Evolutionary conservation across 345 rosid species (phyloP).

Genomic region (Ailanthus altissimus): DNA sequence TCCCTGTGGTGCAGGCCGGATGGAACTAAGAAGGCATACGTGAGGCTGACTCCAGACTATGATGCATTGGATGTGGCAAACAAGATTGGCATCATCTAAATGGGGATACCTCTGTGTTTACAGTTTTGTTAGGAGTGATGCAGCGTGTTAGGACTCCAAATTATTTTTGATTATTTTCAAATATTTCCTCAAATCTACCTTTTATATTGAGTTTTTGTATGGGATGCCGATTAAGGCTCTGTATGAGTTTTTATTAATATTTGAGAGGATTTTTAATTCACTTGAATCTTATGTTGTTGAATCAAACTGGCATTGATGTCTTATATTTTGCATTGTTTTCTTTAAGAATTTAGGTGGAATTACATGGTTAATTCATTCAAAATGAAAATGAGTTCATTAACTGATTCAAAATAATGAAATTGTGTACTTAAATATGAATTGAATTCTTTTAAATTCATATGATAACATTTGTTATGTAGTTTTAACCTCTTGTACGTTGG

Average conservation of each 20-base stretch:
- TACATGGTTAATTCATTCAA: too few relatives aligned
- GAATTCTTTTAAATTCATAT: too few relatives aligned
- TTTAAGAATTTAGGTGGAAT: too few relatives aligned
- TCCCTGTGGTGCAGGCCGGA: slow-evolving; percentile 54
- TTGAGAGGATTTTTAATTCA: not conserved
- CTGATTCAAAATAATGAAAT: too few relatives aligned
- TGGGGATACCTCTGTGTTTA: not conserved
- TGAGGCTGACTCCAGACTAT: slow-evolving; percentile 66
- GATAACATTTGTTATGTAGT: too few relatives aligned
- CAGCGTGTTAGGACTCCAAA: slow-evolving; percentile 22
- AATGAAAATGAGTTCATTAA: too few relatives aligned
- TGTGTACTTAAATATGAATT: too few relatives aligned
- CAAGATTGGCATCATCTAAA: slow-evolving; percentile 81
- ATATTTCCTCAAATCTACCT: slow-evolving; percentile 6
- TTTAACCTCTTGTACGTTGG: too few relatives aligned
- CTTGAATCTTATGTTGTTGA: too few relatives aligned
- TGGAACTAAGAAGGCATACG: slow-evolving; percentile 77
- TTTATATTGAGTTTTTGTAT: not conserved
- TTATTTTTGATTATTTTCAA: slow-evolving; percentile 8
- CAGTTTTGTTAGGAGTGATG: slow-evolving; percentile 29
- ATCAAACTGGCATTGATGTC: too few relatives aligned
- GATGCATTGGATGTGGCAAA: slow-evolving; percentile 76
- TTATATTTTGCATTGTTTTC: too few relatives aligned
- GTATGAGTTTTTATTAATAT: not conserved
- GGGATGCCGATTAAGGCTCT: not conserved